Evolutionary conservation across 495 filamentous ascomycete species (phyloP).

Genomic region (Cenococcum geophilum): DNA sequence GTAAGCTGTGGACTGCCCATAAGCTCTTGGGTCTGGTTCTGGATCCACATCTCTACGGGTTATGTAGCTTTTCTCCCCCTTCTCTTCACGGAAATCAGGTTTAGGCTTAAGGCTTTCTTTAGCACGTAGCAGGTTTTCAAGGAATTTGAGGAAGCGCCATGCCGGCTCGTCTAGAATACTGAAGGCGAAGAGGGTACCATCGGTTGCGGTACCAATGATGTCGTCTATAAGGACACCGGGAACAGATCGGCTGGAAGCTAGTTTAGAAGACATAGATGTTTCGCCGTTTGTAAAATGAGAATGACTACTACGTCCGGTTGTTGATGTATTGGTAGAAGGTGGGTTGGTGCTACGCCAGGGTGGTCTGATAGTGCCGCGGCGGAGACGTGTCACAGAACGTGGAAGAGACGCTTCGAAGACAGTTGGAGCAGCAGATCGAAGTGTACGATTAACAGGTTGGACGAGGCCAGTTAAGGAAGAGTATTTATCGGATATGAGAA

Average conservation of each 20-base stretch:
- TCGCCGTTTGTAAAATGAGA: slow-evolving; percentile 36
- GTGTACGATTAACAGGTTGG: slow-evolving; percentile 10
- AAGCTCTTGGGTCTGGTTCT: not conserved
- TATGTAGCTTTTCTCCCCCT: not conserved
- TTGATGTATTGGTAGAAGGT: slow-evolving; percentile 58
- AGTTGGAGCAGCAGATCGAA: slow-evolving; percentile 17
- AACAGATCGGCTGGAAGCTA: not conserved
- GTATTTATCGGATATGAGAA: slow-evolving; percentile 32
- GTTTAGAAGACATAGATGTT: not conserved
- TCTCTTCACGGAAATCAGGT: not conserved
- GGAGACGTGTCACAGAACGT: slow-evolving; percentile 33
- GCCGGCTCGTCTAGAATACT: slow-evolving; percentile 29
- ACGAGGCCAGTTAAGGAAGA: slow-evolving; percentile 29
- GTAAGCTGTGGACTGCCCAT: not conserved
- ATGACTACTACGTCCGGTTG: too few relatives aligned
- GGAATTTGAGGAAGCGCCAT: slow-evolving; percentile 23
- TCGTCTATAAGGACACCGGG: slow-evolving; percentile 31
- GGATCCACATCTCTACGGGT: not conserved
- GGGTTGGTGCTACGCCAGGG: slow-evolving; percentile 53
- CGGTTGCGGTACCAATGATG: slow-evolving; percentile 34
- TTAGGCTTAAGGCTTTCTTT: not conserved
- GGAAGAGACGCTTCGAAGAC: slow-evolving; percentile 35
- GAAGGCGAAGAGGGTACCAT: slow-evolving; percentile 36
- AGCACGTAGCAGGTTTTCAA: slow-evolving; percentile 22
- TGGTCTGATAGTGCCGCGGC: slow-evolving; percentile 31